Evolutionary conservation across 2,329 filamentous ascomycete species (phyloP).

Genomic region (Fonsecaea monophora): DNA sequence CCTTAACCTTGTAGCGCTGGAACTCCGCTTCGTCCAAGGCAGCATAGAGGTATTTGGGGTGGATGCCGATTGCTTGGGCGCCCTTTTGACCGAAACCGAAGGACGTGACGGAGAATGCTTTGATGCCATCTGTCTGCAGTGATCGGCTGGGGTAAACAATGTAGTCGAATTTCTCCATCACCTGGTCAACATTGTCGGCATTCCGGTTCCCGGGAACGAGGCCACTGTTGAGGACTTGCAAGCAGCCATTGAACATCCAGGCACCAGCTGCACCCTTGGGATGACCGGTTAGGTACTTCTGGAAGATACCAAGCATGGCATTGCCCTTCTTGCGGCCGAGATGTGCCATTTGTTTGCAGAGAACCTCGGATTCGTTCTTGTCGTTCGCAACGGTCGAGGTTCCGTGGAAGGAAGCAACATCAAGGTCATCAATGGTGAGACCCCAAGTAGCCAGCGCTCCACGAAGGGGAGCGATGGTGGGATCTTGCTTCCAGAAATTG

Average conservation of each 20-base stretch:
- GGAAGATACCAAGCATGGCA: slow-evolving; percentile 94
- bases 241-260: slow-evolving; percentile 99
- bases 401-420: slow-evolving; percentile 96
- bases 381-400: slow-evolving; percentile 98
- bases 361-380: slow-evolving; percentile 98
- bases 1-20: slow-evolving; percentile 81
- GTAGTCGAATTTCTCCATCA: slow-evolving; percentile 97
- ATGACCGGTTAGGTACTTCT: slow-evolving; percentile 98
- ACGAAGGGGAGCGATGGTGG: slow-evolving; percentile 90
- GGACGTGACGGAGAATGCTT: slow-evolving; percentile 97
- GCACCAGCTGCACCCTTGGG: slow-evolving; percentile 99
- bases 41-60: slow-evolving; percentile 94
- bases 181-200: slow-evolving; percentile 93
- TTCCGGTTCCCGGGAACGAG: slow-evolving; percentile 97
- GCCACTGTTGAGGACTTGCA: slow-evolving; percentile 93
- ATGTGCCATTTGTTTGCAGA: slow-evolving; percentile 94
- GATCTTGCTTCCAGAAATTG: slow-evolving; percentile 97
- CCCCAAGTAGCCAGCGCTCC: slow-evolving; percentile 97
- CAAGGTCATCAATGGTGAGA: slow-evolving; percentile 93
- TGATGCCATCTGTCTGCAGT: slow-evolving; percentile 97
- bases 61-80: slow-evolving; percentile 94
- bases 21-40: slow-evolving; percentile 89
- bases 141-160: slow-evolving; percentile 95
- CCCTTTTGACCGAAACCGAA: slow-evolving; percentile 99
- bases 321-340: slow-evolving; percentile 97